phyloP scores from a whole-genome alignment of 495 filamentous ascomycete genomes.

The Aspergillus sclerotioniger region DNA sequence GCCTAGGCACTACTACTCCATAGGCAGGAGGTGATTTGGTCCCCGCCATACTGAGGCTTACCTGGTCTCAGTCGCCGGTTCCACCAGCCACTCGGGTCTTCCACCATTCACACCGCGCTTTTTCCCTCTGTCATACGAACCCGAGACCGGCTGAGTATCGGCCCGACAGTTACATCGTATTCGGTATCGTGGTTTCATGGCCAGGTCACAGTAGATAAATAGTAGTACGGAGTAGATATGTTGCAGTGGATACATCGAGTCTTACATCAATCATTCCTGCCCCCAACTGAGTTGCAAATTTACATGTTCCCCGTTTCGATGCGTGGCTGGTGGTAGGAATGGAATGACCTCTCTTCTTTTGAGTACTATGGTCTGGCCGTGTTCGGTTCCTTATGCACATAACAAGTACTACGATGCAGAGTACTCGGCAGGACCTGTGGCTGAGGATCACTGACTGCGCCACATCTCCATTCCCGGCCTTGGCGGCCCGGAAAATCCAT shows the following conservation, averaged over 20 bases:
- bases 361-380: too few species aligned
- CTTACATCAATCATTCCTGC: too few species aligned
- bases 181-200: not conserved
- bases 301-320: not conserved
- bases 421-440: slow-evolving; percentile 13
- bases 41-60: not conserved
- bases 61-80: not conserved
- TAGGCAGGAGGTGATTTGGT: not conserved
- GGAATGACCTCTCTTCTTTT: too few species aligned
- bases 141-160: not conserved
- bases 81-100: too few species aligned
- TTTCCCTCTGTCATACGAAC: too few species aligned
- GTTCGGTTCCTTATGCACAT: not conserved
- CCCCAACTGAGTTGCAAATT: not conserved
- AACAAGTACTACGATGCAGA: slow-evolving; percentile 3
- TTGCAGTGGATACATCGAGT: too few species aligned
- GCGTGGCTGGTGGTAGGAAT: not conserved
- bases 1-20: too few species aligned
- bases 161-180: not conserved
- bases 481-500: slow-evolving; percentile 11
- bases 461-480: slow-evolving; percentile 11
- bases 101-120: too few species aligned
- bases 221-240: too few species aligned
- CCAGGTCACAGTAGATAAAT: too few species aligned
- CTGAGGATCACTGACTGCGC: slow-evolving; percentile 14